A percentile compares a stretch with the other conserved stretches of the same genome.
phyloP scores from a whole-genome alignment of 2,329 filamentous ascomycete species.

The Colletotrichum tanaceti region DNA sequence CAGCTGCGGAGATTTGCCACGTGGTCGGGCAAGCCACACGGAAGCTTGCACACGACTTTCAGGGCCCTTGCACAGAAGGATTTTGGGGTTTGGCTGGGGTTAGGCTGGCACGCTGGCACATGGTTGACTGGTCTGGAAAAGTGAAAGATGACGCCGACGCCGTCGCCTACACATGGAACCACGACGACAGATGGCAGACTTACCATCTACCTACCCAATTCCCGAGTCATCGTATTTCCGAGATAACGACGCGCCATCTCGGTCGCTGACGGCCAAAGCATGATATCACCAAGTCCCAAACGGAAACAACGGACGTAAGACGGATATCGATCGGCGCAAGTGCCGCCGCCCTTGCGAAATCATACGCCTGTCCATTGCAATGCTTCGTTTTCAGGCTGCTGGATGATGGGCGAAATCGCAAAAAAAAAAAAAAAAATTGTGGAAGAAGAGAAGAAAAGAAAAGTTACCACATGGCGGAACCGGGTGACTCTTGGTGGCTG shows the following conservation, averaged over 20 bases:
- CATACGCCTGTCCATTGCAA: conserved; percentile 5
- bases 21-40: conserved; percentile 36
- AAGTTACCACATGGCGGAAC: conserved; percentile 34
- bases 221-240: conserved; percentile 16
- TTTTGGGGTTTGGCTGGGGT: conserved; percentile 22
- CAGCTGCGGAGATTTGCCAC: conserved; percentile 35
- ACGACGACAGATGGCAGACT: neutral
- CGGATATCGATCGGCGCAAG: conserved; percentile 10
- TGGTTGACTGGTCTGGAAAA: conserved; percentile 29
- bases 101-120: conserved; percentile 30
- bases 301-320: neutral
- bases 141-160: conserved; percentile 23
- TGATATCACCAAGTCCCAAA: conserved; percentile 1
- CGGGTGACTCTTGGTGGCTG: conserved; percentile 20
- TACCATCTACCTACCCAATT: neutral
- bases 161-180: neutral
- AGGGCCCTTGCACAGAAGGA: conserved; percentile 24
- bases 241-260: neutral
- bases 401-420: conserved; percentile 21
- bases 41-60: conserved; percentile 22
- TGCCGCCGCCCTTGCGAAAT: neutral
- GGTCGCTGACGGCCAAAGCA: conserved; percentile 18
- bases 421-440: too few relatives aligned
- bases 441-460: too few relatives aligned
- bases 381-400: conserved; percentile 19